Percentiles rank a stretch among this genome's conserved stretches.
Evolutionary conservation across 1,139 yeast genomes (phyloP).

Genomic region (Zygosaccharomyces pseudobailii): DNA sequence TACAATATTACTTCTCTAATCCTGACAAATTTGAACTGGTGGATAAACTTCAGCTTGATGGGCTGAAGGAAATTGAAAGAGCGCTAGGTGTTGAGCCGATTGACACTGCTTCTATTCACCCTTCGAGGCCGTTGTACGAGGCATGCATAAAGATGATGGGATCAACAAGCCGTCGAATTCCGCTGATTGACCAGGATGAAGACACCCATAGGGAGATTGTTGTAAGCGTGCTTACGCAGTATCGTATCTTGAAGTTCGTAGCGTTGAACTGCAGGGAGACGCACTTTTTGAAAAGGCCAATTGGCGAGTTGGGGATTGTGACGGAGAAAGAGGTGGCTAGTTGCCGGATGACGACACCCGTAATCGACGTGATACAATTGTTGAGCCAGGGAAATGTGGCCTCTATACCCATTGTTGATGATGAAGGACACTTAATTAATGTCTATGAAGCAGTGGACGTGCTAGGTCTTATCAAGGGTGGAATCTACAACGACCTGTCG

Average conservation of each 20-base stretch:
- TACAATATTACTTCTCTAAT: conserved; percentile 85
- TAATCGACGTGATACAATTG: conserved; percentile 84
- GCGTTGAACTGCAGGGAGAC: conserved; percentile 96
- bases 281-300: conserved; percentile 72
- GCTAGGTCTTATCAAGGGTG: conserved; percentile 87
- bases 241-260: conserved; percentile 90
- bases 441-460: conserved; percentile 97
- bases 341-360: conserved; percentile 89
- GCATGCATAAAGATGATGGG: conserved; percentile 92
- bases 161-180: conserved; percentile 88
- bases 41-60: conserved; percentile 80
- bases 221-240: conserved; percentile 91
- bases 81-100: conserved; percentile 86
- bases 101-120: conserved; percentile 86
- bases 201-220: conserved; percentile 91
- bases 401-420: conserved; percentile 90
- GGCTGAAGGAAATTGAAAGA: conserved; percentile 77
- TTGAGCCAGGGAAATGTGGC: conserved; percentile 77
- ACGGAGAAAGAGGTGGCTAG: conserved; percentile 59
- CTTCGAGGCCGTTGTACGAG: conserved; percentile 83
- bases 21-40: conserved; percentile 89
- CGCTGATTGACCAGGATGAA: conserved; percentile 90
- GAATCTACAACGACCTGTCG: conserved; percentile 85
- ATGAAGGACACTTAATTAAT: conserved; percentile 65
- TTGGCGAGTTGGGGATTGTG: conserved; percentile 65